Base-by-base conservation (phyloP, 2,329 filamentous ascomycete species). In the Albifimbria verrucaria region DNA sequence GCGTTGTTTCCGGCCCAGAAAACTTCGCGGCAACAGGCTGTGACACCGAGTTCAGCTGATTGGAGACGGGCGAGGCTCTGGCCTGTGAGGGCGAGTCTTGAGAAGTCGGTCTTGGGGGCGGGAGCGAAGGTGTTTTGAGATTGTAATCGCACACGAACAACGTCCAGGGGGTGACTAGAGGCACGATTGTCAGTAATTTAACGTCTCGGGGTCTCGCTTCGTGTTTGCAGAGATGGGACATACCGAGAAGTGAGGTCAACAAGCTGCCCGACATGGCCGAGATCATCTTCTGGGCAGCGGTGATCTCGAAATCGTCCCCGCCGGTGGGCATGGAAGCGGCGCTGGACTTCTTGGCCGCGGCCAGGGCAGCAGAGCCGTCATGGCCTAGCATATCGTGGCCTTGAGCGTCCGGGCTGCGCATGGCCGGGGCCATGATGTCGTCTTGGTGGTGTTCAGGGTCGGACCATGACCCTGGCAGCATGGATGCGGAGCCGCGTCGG, bases 21-120 rank as follows among this genome's bases (percentile, higher is more conserved):
- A 32, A 99, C 93, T 70, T 99, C 93, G 56, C 94, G 87, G 68
- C 94, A 99, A 73, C 94, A 99, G 39, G 92, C 86, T 17, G 92
- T 96, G 51, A 97, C 90, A 55, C 94, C 94, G 48, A 97, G 82
- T 64, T 93, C 90, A 25, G 89, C 70, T 2, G 82, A 85, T 52
- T 91, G 90, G 48, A 94, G 81, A 58, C 87, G 83, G 57, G 84
- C 85, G 60, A 86, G 68, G 66, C 82, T 85, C 61, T 80, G 67
- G 61, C 80, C 73, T 62, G 81, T 72, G 65, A 85, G 60, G 62
- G 81, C 69, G 68, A 87, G 70, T 71, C 78, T 76, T 66, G 81
- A 74, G 60, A 83, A 77, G 63, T 81, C 75, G 65, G 79, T 73
- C 59, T 76, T 69, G 61, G 81, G 75, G 53, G 70, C 66, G 56